Percentiles rank a stretch among this genome's conserved stretches.
phyloP scores from a whole-genome alignment of 176 grass and related monocot genomes.

The Puya raimondii region DNA sequence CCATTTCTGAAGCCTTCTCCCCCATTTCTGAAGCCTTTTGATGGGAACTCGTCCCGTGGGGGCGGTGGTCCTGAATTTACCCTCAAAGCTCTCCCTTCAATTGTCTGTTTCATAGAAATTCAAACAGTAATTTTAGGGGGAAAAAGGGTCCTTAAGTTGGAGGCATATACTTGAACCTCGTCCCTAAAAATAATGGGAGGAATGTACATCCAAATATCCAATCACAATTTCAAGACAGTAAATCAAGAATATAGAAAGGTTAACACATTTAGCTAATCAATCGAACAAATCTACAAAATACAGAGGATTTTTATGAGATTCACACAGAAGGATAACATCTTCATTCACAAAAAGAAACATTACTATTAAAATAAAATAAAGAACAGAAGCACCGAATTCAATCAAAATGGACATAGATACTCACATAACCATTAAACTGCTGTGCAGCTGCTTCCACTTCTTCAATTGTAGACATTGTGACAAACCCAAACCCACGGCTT shows the following conservation, averaged over 20 bases:
- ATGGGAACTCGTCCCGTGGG: slow-evolving; percentile 35
- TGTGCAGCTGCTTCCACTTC: slow-evolving; percentile 54
- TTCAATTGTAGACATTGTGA: slow-evolving; percentile 69
- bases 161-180: too few species aligned
- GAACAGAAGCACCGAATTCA: not conserved
- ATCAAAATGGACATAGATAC: slow-evolving; percentile 18
- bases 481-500: slow-evolving; percentile 95
- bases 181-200: too few species aligned
- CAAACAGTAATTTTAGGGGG: not conserved
- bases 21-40: slow-evolving; percentile 43
- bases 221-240: too few species aligned
- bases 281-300: too few species aligned
- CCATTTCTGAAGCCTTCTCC: slow-evolving; percentile 39
- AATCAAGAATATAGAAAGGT: too few species aligned
- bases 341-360: not conserved
- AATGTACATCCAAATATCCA: too few species aligned
- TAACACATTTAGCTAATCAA: too few species aligned
- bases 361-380: not conserved
- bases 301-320: not conserved
- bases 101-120: slow-evolving; percentile 32
- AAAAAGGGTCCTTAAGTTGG: too few species aligned
- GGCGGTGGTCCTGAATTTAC: slow-evolving; percentile 78
- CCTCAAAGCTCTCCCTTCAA: slow-evolving; percentile 68
- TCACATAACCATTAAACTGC: slow-evolving; percentile 79
- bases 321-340: not conserved